Evolutionary conservation across 2,329 filamentous ascomycete genomes (phyloP), one percentile per base, ranked within the genome.

Genomic region (Colletotrichum musicola): DNA sequence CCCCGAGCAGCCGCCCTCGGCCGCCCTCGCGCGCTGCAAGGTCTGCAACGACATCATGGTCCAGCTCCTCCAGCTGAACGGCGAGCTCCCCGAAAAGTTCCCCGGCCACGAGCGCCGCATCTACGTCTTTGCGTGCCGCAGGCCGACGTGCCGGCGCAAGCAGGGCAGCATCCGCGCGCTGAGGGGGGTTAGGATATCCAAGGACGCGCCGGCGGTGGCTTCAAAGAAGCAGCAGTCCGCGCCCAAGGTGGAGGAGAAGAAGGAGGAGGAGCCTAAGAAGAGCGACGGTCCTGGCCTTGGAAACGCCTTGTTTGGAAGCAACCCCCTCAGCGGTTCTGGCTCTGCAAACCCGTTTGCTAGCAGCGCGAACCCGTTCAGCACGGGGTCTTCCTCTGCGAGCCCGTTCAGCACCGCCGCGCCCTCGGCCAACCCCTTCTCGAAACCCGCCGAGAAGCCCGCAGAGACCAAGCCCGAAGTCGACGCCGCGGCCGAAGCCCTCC

Each of bases 31-130:
- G 22, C 92, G 90, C 80, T 99, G 96, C 84, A 94, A 93, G 80
- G 87, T 93, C 72, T 99, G 96, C 88, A 93, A 94, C 73, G 88
- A 90, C 60, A 81, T 93, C 60, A 94, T 98, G 89, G 90, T 89
- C 1, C 86, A 98, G 12, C 88, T 99, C 3, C 87, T 99, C 54
- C 94, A 99, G 80, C 87, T 99, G 30, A 94, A 99, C 80, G 95
- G 90, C 74, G 94, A 98, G 77, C 86, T 98, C 4, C 95, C 94
- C 14, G 92, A 95, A 63, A 87, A 89, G 56, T 98, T 97, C 75
- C 92, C 94, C 1, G 90, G 91, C 64, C 93, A 98, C 80, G 94
- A 98, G 75, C 87, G 96, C 73, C 89, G 95, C 70, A 78, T 99
- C 18, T 98, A 98, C 76, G 85, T 99, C 13, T 94, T 97, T 78